Conservation (phyloP, 2,329 filamentous ascomycete genomes). For the Curvularia hawaiiensis region DNA sequence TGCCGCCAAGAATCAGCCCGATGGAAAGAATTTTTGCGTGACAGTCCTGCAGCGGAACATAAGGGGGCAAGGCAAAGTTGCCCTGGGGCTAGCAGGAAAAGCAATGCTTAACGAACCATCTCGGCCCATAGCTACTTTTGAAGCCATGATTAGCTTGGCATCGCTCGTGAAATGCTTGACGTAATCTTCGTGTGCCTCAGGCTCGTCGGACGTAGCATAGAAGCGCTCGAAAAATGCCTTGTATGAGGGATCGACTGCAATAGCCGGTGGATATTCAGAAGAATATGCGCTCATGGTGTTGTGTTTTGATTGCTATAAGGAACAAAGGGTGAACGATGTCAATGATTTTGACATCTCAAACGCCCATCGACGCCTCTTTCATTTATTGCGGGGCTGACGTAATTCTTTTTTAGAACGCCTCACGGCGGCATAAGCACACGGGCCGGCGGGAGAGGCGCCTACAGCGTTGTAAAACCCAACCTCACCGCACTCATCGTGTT, state of each 20-base stretch:
- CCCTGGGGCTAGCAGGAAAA: neutral
- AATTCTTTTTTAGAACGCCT: neutral
- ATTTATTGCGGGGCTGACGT: conserved; percentile 11
- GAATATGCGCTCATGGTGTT: conserved; percentile 38
- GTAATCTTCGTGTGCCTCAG: conserved; percentile 56
- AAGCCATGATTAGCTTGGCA: conserved; percentile 59
- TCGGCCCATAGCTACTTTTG: conserved; percentile 52
- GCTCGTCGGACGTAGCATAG: conserved; percentile 54
- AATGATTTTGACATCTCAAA: conserved; percentile 9
- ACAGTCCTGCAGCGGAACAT: neutral
- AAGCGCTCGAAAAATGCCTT: conserved; percentile 54
- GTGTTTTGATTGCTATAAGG: neutral
- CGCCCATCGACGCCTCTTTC: conserved; percentile 6
- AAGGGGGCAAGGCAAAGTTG: neutral
- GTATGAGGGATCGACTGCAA: conserved; percentile 49
- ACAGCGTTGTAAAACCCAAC: neutral
- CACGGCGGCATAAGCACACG: conserved; percentile 1
- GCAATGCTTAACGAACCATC: conserved; percentile 46
- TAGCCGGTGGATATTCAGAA: conserved; percentile 43
- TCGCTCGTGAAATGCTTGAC: conserved; percentile 54
- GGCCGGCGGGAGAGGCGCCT: conserved; percentile 17
- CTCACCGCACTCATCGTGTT: conserved; percentile 1
- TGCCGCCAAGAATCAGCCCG: conserved; percentile 26
- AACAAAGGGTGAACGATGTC: conserved; percentile 3
- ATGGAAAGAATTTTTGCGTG: neutral